These are phyloP conservation scores for Helminthosporium solani DNA, from an alignment of 2,329 filamentous ascomycete species.

Conservation along the genomic window DNA sequence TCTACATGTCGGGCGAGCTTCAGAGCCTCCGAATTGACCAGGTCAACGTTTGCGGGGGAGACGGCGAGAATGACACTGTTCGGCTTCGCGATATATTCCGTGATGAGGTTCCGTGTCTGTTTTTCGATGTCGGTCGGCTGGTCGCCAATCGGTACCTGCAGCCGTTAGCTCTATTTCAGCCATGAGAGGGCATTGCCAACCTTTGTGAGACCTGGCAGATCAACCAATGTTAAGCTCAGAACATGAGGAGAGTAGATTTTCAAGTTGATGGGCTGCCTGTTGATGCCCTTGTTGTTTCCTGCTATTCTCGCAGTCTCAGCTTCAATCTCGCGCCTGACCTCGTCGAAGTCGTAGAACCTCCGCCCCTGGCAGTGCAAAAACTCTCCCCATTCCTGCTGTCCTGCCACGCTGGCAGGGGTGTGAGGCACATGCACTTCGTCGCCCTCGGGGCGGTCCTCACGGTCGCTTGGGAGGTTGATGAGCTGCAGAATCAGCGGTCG, in stretches of 20 bases:
- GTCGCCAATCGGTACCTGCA: constrained; percentile 89
- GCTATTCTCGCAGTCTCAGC: constrained; percentile 93
- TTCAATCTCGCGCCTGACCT: constrained; percentile 96
- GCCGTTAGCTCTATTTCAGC: constrained; percentile 25
- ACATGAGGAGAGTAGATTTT: constrained; percentile 98
- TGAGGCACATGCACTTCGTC: constrained; percentile 71
- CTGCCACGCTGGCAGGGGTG: constrained; percentile 70
- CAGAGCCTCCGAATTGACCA: constrained; percentile 96
- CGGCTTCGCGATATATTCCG: constrained; percentile 97
- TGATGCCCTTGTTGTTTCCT: constrained; percentile 97
- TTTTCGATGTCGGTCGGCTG: constrained; percentile 98
- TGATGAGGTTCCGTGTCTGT: constrained; percentile 92
- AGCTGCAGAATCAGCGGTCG: constrained; percentile 94
- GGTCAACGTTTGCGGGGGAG: constrained; percentile 94
- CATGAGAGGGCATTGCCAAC: constrained; percentile 46
- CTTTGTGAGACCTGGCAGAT: constrained; percentile 94
- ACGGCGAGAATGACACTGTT: constrained; percentile 98
- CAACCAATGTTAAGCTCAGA: constrained; percentile 91
- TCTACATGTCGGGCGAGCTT: constrained; percentile 98
- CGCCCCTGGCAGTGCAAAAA: constrained; percentile 93
- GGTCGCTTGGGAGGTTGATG: constrained; percentile 84
- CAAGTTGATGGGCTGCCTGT: constrained; percentile 93
- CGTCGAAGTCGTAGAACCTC: constrained; percentile 84
- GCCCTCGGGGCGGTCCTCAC: constrained; percentile 66
- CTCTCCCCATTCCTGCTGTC: constrained; percentile 80